A percentile compares a stretch with the other conserved stretches of the same genome.
These are phyloP conservation scores for Chenopodium album DNA, from an alignment of 148 eudicot genomes.

Conservation along the genomic window DNA sequence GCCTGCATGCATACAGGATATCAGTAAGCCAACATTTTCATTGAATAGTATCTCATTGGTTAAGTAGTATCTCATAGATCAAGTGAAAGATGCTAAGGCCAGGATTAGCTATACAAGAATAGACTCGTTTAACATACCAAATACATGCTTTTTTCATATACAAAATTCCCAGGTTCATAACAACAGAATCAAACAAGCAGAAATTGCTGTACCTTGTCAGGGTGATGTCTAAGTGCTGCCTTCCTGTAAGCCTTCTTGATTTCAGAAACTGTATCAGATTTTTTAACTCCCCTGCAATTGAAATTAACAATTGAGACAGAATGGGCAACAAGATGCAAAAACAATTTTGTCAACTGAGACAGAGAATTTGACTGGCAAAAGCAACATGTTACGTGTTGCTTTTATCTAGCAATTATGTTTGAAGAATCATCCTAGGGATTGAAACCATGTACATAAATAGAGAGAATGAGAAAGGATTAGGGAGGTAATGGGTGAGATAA, in stretches of 20 bases:
- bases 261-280: conserved; percentile 66
- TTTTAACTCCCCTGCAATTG: conserved; percentile 66
- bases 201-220: conserved; percentile 73
- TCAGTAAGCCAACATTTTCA: background rate
- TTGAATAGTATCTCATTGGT: background rate
- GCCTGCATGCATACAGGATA: conserved; percentile 39
- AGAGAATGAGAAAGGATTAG: too few species aligned
- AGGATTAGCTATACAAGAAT: background rate
- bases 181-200: conserved; percentile 19
- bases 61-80: background rate
- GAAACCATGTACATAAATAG: too few species aligned
- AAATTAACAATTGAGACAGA: conserved; percentile 1
- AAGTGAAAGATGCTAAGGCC: background rate
- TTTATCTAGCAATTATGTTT: background rate
- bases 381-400: background rate
- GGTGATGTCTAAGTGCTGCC: conserved; percentile 97
- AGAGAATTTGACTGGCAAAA: background rate
- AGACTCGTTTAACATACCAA: background rate
- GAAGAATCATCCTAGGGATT: background rate
- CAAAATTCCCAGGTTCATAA: background rate
- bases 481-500: too few species aligned
- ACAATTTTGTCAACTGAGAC: background rate
- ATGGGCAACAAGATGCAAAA: background rate
- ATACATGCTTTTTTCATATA: background rate
- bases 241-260: conserved; percentile 91